Base-by-base conservation (phyloP, 768 basidiomycete genomes). In the Scleroderma citrinum region DNA sequence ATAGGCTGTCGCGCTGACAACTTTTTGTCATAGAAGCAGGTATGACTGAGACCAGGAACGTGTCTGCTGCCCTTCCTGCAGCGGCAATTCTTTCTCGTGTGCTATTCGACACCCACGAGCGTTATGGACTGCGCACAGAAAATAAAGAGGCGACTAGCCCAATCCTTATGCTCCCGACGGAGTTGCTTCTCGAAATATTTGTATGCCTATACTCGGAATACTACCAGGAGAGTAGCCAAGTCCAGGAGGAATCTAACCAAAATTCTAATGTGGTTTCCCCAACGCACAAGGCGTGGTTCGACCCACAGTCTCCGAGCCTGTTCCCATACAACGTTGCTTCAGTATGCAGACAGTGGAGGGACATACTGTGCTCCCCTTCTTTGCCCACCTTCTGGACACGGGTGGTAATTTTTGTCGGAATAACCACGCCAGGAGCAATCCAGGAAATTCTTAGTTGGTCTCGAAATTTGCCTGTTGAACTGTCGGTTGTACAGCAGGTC, bases 301-400 rank as follows among this genome's bases (percentile, higher is more conserved):
- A 49, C 30, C 48, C 40, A 12, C 19, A n/a, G 23, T 49, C 48
- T 16, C 39, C 48, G 3, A 41, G 38, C 20, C 30, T 49, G 20
- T 49, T 49, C 30, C 48, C 31, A n/a, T 49, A 49, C 14, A 43
- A 41, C 41, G 16, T 43, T 20, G 48, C 48, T 7, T 29, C 40
- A n/a, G 48, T 35, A 10, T 49, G 48, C 12, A 34, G 17, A 17
- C 20, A 16, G 21, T 49, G 48, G 48, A 36, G 11, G 16, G 34
- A 43, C 40, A 35, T 48, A n/a, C 16, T 49, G 26, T 47, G 46
- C 20, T 47, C 46, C 8, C 14, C 37, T 17, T 43, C 40, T 11
- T 34, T 49, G 13, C 48, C 48, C 17, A 23, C 41, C 16, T 49
- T 49, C 14, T 49, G 40, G 48, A 43, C 48, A 17, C 30, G 31